A percentile compares a stretch with the other conserved stretches of the same genome.
phyloP scores from a whole-genome alignment of 352 stramenopile species.

The Elongisporangium prolatum region DNA sequence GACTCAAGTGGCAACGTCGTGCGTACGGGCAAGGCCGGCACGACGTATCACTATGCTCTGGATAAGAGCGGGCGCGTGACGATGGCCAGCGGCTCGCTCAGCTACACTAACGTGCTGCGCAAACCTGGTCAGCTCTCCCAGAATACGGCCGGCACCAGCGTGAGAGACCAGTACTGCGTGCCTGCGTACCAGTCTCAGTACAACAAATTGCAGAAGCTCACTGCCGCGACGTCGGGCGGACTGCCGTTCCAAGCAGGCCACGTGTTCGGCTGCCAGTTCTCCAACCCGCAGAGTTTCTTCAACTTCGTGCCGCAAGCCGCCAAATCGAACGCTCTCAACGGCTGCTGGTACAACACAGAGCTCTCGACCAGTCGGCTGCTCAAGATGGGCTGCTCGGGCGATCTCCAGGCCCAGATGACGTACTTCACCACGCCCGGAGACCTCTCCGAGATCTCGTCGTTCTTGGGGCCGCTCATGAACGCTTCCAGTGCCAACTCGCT shows the following conservation, averaged over 20 bases:
- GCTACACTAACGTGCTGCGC: conserved; percentile 20
- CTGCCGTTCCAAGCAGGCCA: conserved; percentile 27
- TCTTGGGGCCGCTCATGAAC: conserved; percentile 16
- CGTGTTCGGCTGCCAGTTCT: conserved; percentile 28
- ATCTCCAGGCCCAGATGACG: conserved; percentile 14
- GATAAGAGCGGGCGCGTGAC: conserved; percentile 17
- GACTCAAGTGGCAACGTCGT: conserved; percentile 19
- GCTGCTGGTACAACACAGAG: conserved; percentile 35
- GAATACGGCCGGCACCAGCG: conserved; percentile 15
- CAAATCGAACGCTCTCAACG: conserved; percentile 30
- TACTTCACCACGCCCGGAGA: conserved; percentile 18
- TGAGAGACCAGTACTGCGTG: conserved; percentile 31
- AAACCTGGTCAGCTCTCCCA: conserved; percentile 13
- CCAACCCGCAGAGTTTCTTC: conserved; percentile 30
- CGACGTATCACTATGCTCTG: conserved; percentile 19
- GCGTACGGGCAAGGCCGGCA: conserved; percentile 16
- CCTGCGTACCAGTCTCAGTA: conserved; percentile 23
- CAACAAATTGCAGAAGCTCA: conserved; percentile 24
- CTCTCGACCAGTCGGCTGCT: conserved; percentile 20
- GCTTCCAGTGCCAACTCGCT: conserved; percentile 8
- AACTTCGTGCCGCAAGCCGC: conserved; percentile 30
- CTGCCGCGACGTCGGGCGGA: conserved; percentile 14
- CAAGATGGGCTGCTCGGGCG: conserved; percentile 28
- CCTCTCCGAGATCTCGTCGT: conserved; percentile 15
- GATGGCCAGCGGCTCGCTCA: conserved; percentile 11